Percentiles rank a stretch among this genome's conserved stretches.
Conservation (phyloP, 768 basidiomycete species). For the Leucogyrophana mollusca region DNA sequence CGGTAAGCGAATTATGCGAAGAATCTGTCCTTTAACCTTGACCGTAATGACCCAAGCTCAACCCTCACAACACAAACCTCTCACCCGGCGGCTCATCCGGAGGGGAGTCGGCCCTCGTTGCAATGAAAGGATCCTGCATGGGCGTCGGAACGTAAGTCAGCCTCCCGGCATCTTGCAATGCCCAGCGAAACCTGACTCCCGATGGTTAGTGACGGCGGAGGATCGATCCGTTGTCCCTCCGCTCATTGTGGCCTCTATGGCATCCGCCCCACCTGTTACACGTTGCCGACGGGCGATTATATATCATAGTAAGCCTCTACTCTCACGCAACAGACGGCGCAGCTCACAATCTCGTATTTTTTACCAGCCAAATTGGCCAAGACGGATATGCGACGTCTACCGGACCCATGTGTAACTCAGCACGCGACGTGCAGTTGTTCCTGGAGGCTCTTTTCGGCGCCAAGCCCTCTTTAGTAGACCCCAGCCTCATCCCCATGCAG, state of each 20-base stretch:
- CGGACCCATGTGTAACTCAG: slow-evolving; percentile 32
- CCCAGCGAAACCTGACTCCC: no score
- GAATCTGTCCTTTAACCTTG: slow-evolving; percentile 11
- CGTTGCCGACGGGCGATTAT: slow-evolving; percentile 19
- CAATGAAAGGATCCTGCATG: slow-evolving; percentile 43
- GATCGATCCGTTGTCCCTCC: slow-evolving; percentile 37
- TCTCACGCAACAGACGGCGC: neutral
- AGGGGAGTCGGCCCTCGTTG: slow-evolving; percentile 48
- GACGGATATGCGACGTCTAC: slow-evolving; percentile 32
- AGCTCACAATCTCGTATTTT: slow-evolving; percentile 13
- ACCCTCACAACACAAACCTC: slow-evolving; percentile 43
- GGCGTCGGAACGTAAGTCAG: slow-evolving; percentile 42
- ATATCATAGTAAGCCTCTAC: slow-evolving; percentile 19
- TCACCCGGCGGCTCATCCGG: slow-evolving; percentile 54
- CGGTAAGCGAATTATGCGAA: slow-evolving; percentile 18
- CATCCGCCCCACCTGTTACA: slow-evolving; percentile 36
- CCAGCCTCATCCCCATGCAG: slow-evolving; percentile 30
- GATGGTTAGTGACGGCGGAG: slow-evolving; percentile 35
- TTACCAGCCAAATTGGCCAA: slow-evolving; percentile 28
- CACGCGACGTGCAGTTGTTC: slow-evolving; percentile 12
- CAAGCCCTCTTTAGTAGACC: slow-evolving; percentile 41
- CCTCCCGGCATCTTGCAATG: no score
- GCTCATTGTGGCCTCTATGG: slow-evolving; percentile 39
- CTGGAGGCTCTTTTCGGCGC: slow-evolving; percentile 20
- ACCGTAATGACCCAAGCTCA: slow-evolving; percentile 23